Evolutionary conservation across 2,329 filamentous ascomycete genomes (phyloP).

Genomic region (Colletotrichum eleusines): DNA sequence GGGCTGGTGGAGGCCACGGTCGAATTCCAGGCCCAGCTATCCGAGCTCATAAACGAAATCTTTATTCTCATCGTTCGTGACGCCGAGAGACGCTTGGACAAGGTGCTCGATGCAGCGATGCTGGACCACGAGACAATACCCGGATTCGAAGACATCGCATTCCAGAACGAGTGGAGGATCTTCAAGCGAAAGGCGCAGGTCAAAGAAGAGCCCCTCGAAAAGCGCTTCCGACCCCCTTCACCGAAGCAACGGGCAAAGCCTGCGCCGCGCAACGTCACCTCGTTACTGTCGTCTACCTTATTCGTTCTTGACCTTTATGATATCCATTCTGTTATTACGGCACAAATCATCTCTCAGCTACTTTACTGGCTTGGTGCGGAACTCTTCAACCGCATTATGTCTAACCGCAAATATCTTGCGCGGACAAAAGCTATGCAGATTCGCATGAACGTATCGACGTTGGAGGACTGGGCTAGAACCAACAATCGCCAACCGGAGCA

Average conservation of each 20-base stretch:
- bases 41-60: constrained; percentile 96
- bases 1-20: constrained; percentile 41
- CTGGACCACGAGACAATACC: constrained; percentile 98
- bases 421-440: constrained; percentile 99
- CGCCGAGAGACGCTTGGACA: constrained; percentile 95
- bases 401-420: constrained; percentile 92
- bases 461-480: constrained; percentile 94
- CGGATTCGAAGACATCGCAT: constrained; percentile 95
- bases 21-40: constrained; percentile 92
- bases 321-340: constrained; percentile 94
- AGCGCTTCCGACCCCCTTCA: constrained; percentile 90
- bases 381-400: constrained; percentile 98
- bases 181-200: constrained; percentile 92
- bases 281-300: constrained; percentile 91
- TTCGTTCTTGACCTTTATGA: constrained; percentile 99
- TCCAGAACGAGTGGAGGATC: constrained; percentile 98
- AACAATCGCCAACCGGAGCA: constrained; percentile 97
- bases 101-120: constrained; percentile 93
- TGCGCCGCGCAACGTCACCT: constrained; percentile 94
- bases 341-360: constrained; percentile 91
- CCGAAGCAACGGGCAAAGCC: constrained; percentile 93
- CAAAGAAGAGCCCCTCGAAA: constrained; percentile 91
- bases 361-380: constrained; percentile 97
- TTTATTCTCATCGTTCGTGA: constrained; percentile 98
- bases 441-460: constrained; percentile 94